A percentile compares a stretch with the other conserved stretches of the same genome.
These are phyloP conservation scores for Beauveria brongniartii DNA, from an alignment of 2,329 filamentous ascomycete species.

Conservation along the genomic window DNA sequence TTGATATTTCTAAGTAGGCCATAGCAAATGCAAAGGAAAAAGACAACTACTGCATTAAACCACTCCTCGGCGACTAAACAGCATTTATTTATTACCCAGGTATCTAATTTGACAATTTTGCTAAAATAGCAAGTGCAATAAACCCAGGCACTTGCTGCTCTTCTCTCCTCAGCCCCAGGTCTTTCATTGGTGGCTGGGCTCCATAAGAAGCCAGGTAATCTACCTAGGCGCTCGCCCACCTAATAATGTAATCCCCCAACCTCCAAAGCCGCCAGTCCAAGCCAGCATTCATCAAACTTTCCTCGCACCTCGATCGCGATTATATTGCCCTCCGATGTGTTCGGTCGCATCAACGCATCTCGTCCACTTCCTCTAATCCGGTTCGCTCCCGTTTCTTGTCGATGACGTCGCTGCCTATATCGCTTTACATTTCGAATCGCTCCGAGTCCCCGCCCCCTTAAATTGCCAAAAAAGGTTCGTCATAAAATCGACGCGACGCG, in stretches of 20 bases:
- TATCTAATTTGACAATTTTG: too few relatives aligned
- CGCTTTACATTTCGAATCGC: neutral
- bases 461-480: conserved; percentile 2
- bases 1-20: neutral
- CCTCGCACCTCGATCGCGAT: conserved; percentile 10
- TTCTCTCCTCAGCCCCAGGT: neutral
- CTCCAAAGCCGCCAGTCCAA: conserved; percentile 4
- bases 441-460: conserved; percentile 7
- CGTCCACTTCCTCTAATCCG: conserved; percentile 13
- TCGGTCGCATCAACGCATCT: conserved; percentile 21
- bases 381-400: conserved; percentile 19
- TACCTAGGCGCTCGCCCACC: neutral
- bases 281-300: neutral
- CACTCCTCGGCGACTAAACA: too few relatives aligned
- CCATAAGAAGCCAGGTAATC: neutral
- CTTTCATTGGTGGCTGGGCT: conserved; percentile 7
- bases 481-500: conserved; percentile 12
- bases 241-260: conserved; percentile 4
- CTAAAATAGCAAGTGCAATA: neutral
- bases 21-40: neutral
- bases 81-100: too few relatives aligned
- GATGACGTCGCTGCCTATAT: conserved; percentile 18
- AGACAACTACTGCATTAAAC: neutral
- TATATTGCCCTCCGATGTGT: conserved; percentile 22
- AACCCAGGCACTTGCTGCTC: neutral